phyloP scores from a whole-genome alignment of 2,329 filamentous ascomycete genomes.

The Talaromyces verruculosus region DNA sequence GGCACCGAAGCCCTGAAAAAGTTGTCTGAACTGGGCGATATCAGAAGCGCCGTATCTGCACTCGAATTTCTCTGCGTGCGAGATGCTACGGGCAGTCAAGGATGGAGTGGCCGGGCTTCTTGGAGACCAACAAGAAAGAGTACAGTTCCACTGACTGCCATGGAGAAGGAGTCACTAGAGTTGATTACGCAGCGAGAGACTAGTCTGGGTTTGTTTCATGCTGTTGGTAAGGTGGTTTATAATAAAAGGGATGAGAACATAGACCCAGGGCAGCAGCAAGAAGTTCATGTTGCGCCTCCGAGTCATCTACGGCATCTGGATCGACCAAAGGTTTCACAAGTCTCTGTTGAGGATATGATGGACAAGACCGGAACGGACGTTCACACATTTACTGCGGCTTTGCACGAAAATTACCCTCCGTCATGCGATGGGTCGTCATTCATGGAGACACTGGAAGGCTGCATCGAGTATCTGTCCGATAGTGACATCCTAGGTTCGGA shows the following conservation, averaged over 20 bases:
- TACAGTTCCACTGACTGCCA: conserved; percentile 61
- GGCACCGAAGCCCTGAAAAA: conserved; percentile 75
- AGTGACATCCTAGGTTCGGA: conserved; percentile 81
- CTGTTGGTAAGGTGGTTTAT: conserved; percentile 92
- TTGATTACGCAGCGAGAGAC: conserved; percentile 83
- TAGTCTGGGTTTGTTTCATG: conserved; percentile 91
- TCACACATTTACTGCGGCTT: conserved; percentile 80
- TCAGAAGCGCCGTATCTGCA: conserved; percentile 87
- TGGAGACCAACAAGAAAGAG: conserved; percentile 64
- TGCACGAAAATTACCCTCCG: conserved; percentile 90
- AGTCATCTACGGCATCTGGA: conserved; percentile 58
- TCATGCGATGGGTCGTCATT: conserved; percentile 71
- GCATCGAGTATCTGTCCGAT: conserved; percentile 81
- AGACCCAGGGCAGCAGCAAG: conserved; percentile 38
- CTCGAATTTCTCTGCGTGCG: conserved; percentile 89
- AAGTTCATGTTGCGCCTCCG: conserved; percentile 58
- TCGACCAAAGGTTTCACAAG: conserved; percentile 63
- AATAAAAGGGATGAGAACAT: conserved; percentile 78
- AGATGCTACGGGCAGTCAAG: conserved; percentile 69
- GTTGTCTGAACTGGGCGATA: conserved; percentile 84
- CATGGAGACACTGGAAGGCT: conserved; percentile 77
- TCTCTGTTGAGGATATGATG: conserved; percentile 72
- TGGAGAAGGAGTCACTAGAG: conserved; percentile 76
- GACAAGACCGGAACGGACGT: conserved; percentile 93
- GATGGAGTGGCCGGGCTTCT: conserved; percentile 72